Evolutionary conservation across 179 eudicot species (phyloP).

Genomic region (Beta lomatogona): DNA sequence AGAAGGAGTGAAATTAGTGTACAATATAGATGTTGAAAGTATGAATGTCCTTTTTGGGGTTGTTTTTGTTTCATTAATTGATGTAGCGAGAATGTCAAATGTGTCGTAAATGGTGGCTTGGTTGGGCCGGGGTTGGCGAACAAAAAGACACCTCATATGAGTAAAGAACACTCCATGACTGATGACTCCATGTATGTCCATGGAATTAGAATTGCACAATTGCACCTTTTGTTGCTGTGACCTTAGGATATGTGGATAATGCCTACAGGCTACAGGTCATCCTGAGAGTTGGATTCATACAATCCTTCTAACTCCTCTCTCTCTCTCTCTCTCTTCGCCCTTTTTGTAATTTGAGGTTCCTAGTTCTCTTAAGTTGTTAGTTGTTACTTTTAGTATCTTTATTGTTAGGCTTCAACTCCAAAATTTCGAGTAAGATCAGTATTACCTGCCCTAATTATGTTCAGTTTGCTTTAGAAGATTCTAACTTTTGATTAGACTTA

Average conservation of each 20-base stretch:
- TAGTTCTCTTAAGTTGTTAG: not conserved
- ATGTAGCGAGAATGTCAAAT: slow-evolving; percentile 22
- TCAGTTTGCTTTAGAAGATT: no score
- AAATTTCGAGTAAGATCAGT: no score
- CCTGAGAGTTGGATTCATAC: not conserved
- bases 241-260: slow-evolving; percentile 9
- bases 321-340: not conserved
- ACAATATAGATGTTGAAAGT: slow-evolving; percentile 9
- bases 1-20: not conserved
- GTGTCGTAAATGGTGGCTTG: slow-evolving; percentile 7
- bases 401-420: no score
- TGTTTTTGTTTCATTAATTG: slow-evolving; percentile 13
- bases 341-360: not conserved
- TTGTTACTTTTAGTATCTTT: no score
- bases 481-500: no score
- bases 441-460: no score
- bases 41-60: slow-evolving; percentile 12
- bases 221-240: slow-evolving; percentile 13
- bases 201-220: not conserved
- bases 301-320: not conserved
- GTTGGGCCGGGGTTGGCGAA: slow-evolving; percentile 9
- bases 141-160: slow-evolving; percentile 25
- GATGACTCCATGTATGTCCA: slow-evolving; percentile 26
- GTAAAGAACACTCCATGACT: slow-evolving; percentile 23
- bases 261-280: slow-evolving; percentile 26